phyloP scores from a whole-genome alignment of 73 alveolate genomes.

The Chromera velia region DNA sequence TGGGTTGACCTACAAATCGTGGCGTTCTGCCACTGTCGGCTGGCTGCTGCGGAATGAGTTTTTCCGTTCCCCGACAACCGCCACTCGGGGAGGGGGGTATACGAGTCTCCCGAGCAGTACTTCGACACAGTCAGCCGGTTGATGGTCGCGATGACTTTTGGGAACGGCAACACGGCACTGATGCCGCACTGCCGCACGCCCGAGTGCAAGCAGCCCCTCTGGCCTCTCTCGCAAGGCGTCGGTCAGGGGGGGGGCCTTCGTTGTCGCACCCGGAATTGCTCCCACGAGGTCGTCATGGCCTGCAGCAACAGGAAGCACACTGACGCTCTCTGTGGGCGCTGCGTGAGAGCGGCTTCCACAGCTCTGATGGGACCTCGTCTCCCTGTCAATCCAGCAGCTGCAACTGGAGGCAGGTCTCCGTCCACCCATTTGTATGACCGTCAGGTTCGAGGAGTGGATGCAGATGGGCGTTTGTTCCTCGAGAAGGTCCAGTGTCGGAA shows the following conservation, averaged over 20 bases:
- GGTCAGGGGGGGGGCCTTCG: conserved; percentile 14
- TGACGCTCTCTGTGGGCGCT: conserved; percentile 15
- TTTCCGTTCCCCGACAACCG: conserved; percentile 7
- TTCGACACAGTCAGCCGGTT: conserved; percentile 21
- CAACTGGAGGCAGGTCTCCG: conserved; percentile 5
- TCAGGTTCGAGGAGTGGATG: not conserved
- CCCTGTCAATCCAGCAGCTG: too few relatives aligned
- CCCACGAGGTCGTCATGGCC: conserved; percentile 13
- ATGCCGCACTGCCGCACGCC: conserved; percentile 9
- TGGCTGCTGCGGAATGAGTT: conserved; percentile 18
- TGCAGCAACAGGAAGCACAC: conserved; percentile 21
- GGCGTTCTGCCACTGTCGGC: conserved; percentile 20
- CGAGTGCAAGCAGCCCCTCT: conserved; percentile 14
- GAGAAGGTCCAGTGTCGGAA: conserved; percentile 4
- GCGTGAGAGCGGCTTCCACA: conserved; percentile 2
- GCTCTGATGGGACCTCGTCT: not conserved
- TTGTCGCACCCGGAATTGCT: conserved; percentile 14
- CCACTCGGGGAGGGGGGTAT: conserved; percentile 2
- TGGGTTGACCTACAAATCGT: not conserved
- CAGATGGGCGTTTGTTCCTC: conserved; percentile 20
- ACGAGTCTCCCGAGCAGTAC: conserved; percentile 27
- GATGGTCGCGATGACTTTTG: conserved; percentile 35
- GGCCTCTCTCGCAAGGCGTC: conserved; percentile 20
- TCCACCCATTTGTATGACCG: conserved; percentile 24
- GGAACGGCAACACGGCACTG: conserved; percentile 17